phyloP scores from a whole-genome alignment of 805 yeast species.

The Allodekkera sacchari region DNA sequence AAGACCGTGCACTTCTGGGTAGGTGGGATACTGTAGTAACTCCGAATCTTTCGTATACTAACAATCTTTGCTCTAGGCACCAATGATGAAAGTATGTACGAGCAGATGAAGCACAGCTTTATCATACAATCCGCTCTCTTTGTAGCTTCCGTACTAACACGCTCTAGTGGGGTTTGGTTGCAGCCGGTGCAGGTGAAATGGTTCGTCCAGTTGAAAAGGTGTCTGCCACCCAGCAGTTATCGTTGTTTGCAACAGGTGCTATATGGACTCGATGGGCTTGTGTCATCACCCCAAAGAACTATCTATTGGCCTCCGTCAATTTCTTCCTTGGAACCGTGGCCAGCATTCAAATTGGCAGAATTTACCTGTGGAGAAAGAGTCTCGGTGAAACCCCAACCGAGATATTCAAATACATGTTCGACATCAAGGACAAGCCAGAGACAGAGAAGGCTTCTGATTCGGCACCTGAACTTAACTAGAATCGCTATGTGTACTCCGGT shows the following conservation, averaged over 20 bases:
- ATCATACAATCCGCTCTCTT: too few species aligned
- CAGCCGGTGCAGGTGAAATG: constrained; percentile 85
- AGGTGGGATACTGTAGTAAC: constrained; percentile 17
- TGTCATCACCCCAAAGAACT: constrained; percentile 83
- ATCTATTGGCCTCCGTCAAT: constrained; percentile 83
- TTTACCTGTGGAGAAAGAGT: constrained; percentile 53
- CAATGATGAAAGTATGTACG: constrained; percentile 54
- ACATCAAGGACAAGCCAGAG: constrained; percentile 28
- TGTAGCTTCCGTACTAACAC: too few species aligned
- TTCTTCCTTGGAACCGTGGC: constrained; percentile 91
- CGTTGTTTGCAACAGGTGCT: constrained; percentile 83
- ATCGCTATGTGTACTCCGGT: neutral
- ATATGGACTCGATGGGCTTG: constrained; percentile 99
- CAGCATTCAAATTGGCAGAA: constrained; percentile 70
- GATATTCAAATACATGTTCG: constrained; percentile 49
- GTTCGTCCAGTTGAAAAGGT: constrained; percentile 87
- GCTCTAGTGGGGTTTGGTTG: constrained; percentile 85
- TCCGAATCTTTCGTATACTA: constrained; percentile 4
- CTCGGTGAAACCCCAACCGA: constrained; percentile 57
- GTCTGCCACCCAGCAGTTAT: constrained; percentile 82
- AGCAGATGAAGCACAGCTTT: too few species aligned
- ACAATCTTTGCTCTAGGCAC: constrained; percentile 35
- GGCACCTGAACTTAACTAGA: constrained; percentile 1
- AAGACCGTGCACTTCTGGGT: constrained; percentile 97
- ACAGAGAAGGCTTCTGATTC: constrained; percentile 1